Conservation (phyloP, 225 moss, liverwort and hornwort genomes). For the Polytrichum commune region DNA sequence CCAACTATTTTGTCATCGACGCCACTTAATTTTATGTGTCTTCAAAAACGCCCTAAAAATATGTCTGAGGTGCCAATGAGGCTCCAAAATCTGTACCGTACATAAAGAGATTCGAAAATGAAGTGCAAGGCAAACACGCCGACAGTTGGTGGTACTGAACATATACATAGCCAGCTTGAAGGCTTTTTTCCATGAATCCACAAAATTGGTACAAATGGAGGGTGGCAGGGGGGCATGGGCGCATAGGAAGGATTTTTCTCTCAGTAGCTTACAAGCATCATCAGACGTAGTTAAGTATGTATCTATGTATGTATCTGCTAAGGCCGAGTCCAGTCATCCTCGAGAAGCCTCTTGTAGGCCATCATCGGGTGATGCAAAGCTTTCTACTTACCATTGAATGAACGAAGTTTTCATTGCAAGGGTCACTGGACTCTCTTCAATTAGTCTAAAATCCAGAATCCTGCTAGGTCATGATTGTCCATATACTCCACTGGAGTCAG, state of each 20-base stretch:
- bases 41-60: too few relatives aligned
- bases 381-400: neutral
- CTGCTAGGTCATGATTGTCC: neutral
- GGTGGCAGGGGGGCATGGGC: neutral
- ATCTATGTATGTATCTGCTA: too few relatives aligned
- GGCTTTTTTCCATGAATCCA: neutral
- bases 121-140: too few relatives aligned
- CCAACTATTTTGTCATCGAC: too few relatives aligned
- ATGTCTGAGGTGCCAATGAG: too few relatives aligned
- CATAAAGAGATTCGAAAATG: too few relatives aligned
- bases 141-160: neutral
- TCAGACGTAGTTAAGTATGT: neutral
- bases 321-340: too few relatives aligned
- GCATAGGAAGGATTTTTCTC: neutral
- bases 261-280: too few relatives aligned
- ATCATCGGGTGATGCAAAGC: too few relatives aligned
- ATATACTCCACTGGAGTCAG: conserved; percentile 49
- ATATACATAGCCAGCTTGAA: neutral
- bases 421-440: neutral
- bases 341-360: too few relatives aligned
- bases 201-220: conserved; percentile 1
- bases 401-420: conserved; percentile 9
- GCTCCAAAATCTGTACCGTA: too few relatives aligned
- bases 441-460: neutral
- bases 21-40: too few relatives aligned